Base-by-base conservation (phyloP, 2,329 filamentous ascomycete species). In the Arachnopeziza araneosa region DNA sequence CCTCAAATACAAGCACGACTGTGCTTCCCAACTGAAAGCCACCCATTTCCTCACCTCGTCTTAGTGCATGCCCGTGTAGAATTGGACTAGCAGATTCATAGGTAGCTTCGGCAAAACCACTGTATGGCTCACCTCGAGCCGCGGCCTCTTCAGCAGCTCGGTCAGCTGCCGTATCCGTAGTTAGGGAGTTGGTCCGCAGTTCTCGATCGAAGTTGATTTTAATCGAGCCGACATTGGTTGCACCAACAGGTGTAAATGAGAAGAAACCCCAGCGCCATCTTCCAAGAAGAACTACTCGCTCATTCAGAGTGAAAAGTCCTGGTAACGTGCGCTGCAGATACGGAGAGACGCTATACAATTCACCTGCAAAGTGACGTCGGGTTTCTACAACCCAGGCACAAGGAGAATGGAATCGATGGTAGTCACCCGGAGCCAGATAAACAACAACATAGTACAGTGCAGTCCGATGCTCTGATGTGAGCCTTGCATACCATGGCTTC, bases 251-350 rank as follows among this genome's bases (percentile, higher is more conserved):
- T 0, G 91, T 93, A 77, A 92, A 97, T 66, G 88, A 90, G 80
- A 99, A 99, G 83, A 99, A 98, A 21, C 95, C 95, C 84, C 91
- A 96, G 59, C 93, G 89, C 95, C 95, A 99, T 60, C 92, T 84
- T 21, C 95, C 95, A 1, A 99, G 82, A 0, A 99, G 84, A 1
- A 96, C 95, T 24, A 99, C 91, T 58, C 95, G 87, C 77, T 99
- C 95, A 75, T 99, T 99, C 22, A 99, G 81, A 0, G 93, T 97
- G 78, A 99, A 99, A 0, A 99, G 84, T 1, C 93, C 93, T 0
- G 95, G 95, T 0, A 99, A 81, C 0, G 90, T 96, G 66, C 91
- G 88, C 74, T 97, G 93, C 14, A 99, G 83, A 75, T 97, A 99
- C 0, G 95, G 95, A 0, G 91, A 96, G 4, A 99, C 95, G 57